Percentiles rank a stretch among this genome's conserved stretches.
Conservation (phyloP, 495 filamentous ascomycete species). For the Cairneyella variabilis region DNA sequence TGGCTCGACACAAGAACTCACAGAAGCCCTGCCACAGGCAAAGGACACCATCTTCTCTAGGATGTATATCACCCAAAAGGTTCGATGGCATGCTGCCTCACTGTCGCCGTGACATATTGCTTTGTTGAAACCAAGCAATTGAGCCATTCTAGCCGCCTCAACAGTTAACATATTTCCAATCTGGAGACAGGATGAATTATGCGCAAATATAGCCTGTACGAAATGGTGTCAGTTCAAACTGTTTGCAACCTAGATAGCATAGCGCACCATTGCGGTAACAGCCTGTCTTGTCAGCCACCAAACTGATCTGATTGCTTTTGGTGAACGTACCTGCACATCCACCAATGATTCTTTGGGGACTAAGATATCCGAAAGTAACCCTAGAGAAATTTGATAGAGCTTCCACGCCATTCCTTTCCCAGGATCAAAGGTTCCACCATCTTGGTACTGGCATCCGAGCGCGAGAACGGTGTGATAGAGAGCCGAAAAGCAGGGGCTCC, state of each 20-base stretch:
- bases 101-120: constrained; percentile 8
- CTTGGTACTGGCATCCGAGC: constrained; percentile 31
- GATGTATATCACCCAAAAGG: constrained; percentile 36
- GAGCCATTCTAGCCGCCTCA: constrained; percentile 31
- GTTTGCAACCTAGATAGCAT: not conserved
- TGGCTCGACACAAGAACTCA: constrained; percentile 15
- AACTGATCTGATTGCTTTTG: not conserved
- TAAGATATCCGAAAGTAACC: constrained; percentile 25
- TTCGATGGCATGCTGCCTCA: constrained; percentile 13
- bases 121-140: constrained; percentile 26
- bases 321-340: constrained; percentile 23
- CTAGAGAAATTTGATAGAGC: constrained; percentile 28
- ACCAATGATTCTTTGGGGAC: constrained; percentile 24
- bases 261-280: constrained; percentile 2
- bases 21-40: constrained; percentile 29
- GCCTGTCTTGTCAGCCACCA: not conserved
- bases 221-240: constrained; percentile 7
- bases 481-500: constrained; percentile 27
- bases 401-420: constrained; percentile 35
- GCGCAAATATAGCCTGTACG: constrained; percentile 28
- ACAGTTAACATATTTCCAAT: constrained; percentile 31
- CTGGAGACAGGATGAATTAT: constrained; percentile 31
- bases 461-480: constrained; percentile 37
- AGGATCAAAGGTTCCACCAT: constrained; percentile 32
- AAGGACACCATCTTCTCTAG: constrained; percentile 34